Conservation (phyloP, 768 basidiomycete genomes). For the Trametes gibbosa region DNA sequence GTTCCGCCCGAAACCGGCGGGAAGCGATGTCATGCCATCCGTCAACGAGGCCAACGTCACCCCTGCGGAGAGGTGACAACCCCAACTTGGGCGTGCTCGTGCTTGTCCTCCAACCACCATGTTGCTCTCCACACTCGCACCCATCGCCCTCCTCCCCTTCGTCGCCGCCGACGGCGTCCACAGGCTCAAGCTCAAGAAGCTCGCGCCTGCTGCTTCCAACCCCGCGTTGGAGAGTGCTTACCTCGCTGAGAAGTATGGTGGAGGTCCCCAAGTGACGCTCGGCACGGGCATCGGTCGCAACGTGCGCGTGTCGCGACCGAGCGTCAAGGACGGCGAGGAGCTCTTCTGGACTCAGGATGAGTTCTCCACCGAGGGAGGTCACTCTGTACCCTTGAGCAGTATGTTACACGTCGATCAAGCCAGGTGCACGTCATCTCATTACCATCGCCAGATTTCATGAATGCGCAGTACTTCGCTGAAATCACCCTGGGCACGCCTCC, state of each 20-base stretch:
- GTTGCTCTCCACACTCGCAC: slow-evolving; percentile 41
- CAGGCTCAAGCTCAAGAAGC: slow-evolving; percentile 88
- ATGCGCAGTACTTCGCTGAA: slow-evolving; percentile 94
- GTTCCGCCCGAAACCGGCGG: slow-evolving; percentile 4
- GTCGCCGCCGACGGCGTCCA: slow-evolving; percentile 58
- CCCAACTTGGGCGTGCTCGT: slow-evolving; percentile 11
- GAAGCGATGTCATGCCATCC: background rate
- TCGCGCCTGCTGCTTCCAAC: slow-evolving; percentile 59
- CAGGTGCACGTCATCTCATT: background rate
- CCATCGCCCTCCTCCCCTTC: slow-evolving; percentile 44
- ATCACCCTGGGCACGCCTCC: slow-evolving; percentile 82
- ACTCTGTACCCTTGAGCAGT: slow-evolving; percentile 89
- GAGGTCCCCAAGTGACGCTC: slow-evolving; percentile 56
- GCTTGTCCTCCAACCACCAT: slow-evolving; percentile 29
- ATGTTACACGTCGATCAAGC: background rate
- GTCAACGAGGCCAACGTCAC: slow-evolving; percentile 15
- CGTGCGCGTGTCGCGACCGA: slow-evolving; percentile 41
- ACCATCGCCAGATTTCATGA: slow-evolving; percentile 79
- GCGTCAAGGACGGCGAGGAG: slow-evolving; percentile 47
- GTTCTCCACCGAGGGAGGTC: slow-evolving; percentile 61
- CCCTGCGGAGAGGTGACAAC: slow-evolving; percentile 9
- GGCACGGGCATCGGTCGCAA: slow-evolving; percentile 71
- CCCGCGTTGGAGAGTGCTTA: slow-evolving; percentile 75
- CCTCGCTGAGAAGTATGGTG: slow-evolving; percentile 93
- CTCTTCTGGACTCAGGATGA: slow-evolving; percentile 83